Base-by-base conservation (phyloP, 495 filamentous ascomycete genomes). In the Monascus purpureus region DNA sequence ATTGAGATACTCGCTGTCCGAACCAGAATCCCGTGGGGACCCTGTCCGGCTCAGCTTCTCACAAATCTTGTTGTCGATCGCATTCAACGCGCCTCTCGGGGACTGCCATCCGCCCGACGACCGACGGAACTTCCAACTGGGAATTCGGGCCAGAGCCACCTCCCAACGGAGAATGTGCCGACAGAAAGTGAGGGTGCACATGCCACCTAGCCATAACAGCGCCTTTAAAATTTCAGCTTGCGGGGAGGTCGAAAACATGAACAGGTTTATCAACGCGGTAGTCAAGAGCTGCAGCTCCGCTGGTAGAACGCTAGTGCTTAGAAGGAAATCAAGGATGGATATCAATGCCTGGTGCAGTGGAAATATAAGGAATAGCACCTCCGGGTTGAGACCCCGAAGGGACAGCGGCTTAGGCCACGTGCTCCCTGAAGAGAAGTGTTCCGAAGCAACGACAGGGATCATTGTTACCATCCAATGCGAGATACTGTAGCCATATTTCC, bases 241-340 rank as follows among this genome's bases (percentile, higher is more conserved):
- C 1, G 90, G 85, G 6, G 88, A 93, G 7, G 53, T 47, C 16
- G 86, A 75, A 38, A 86, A 70, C 9, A 93, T 48, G 24, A 86
- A 61, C 25, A 96, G 52, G 51, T 95, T 84, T 43, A 95, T 81
- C 27, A 96, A 65, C 9, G 75, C 73, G 22, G 72, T 68, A 13
- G 86, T 85, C 25, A 95, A 70, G 11, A 96, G 65, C 41, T 95
- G 85, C 30, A 94, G 56, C 46, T 97, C 90, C 2, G 92, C 78
- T 3, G 76, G 67, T 24, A 93, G 67, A 27, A 95, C 61, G 50
- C 85, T 93, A 17, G 85, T 92, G 5, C 82, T 83, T 15, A 86
- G 85, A 40, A 95, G 65, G 48, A 80, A 75, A 40, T 76, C 71
- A 41, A 95, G 50, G 34, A 77, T 71, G 23, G 63, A 59, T 41